phyloP scores from a whole-genome alignment of 306 rosid species.

The Citrullus mucosospermus region DNA sequence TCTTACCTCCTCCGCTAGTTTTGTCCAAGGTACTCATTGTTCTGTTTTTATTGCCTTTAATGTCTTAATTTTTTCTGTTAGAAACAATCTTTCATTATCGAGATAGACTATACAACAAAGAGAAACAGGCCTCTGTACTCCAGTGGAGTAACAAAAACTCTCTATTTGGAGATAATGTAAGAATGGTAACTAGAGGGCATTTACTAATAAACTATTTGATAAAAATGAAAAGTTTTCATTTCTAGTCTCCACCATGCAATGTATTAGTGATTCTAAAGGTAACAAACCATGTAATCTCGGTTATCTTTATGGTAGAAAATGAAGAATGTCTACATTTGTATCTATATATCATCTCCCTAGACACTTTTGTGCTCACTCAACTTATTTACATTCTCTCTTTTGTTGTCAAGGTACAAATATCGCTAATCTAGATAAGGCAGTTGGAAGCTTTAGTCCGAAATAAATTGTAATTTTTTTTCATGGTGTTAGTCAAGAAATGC shows the following conservation, averaged over 20 bases:
- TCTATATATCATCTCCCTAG: not conserved
- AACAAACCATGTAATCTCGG: not conserved
- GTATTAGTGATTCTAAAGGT: not conserved
- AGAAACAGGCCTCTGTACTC: not conserved
- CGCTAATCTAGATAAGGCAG: not conserved
- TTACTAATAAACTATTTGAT: not conserved
- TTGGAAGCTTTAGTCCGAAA: not conserved
- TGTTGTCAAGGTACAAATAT: not conserved
- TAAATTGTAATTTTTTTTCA: not conserved
- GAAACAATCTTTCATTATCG: not conserved
- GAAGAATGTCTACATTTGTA: not conserved
- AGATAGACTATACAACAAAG: not conserved
- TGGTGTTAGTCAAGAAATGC: not conserved
- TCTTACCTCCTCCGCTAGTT: constrained; percentile 55
- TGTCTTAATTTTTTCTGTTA: not conserved
- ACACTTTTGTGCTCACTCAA: not conserved
- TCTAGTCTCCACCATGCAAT: not conserved
- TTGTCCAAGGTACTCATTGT: constrained; percentile 52
- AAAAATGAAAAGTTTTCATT: not conserved
- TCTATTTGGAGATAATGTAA: not conserved
- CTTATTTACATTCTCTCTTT: not conserved
- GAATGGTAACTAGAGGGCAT: not conserved
- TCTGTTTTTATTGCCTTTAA: not conserved
- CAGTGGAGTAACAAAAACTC: not conserved
- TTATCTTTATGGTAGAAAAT: not conserved